phyloP scores from a whole-genome alignment of 495 filamentous ascomycete genomes.

The Hypoxylon intermedium region DNA sequence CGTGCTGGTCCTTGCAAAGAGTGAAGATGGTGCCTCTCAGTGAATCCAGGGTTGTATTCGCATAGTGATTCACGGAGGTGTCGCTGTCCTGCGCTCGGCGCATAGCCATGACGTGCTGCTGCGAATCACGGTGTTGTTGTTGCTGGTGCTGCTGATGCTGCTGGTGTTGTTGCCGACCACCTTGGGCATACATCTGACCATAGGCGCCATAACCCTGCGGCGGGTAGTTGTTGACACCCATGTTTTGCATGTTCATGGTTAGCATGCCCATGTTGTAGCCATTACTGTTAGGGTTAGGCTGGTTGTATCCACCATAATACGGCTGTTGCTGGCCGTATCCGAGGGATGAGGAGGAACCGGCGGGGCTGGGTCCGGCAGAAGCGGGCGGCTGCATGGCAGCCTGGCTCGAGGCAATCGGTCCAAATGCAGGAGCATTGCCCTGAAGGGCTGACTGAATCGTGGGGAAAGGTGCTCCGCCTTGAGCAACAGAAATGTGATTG shows the following conservation, averaged over 20 bases:
- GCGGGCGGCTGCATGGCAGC: constrained; percentile 39
- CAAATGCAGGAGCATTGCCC: constrained; percentile 76
- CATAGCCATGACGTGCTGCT: constrained; percentile 73
- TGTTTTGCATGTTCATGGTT: constrained; percentile 63
- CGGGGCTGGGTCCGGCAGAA: constrained; percentile 41
- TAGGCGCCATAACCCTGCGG: constrained; percentile 58
- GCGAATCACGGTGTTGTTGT: constrained; percentile 70
- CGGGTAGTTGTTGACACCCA: constrained; percentile 61
- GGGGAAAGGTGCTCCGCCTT: constrained; percentile 54
- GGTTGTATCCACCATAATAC: constrained; percentile 51
- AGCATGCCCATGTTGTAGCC: constrained; percentile 63
- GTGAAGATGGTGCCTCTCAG: constrained; percentile 81
- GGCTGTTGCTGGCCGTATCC: constrained; percentile 49
- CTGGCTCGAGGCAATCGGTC: constrained; percentile 51
- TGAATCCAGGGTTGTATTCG: constrained; percentile 77
- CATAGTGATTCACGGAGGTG: constrained; percentile 70
- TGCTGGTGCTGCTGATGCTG: too few species aligned
- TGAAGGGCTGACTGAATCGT: constrained; percentile 75
- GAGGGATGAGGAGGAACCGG: constrained; percentile 44
- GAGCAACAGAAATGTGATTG: constrained; percentile 49
- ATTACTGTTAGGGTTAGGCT: constrained; percentile 27
- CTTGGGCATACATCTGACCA: constrained; percentile 53
- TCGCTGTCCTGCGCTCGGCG: constrained; percentile 71
- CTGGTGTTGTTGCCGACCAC: constrained; percentile 49
- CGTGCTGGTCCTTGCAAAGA: constrained; percentile 96